phyloP scores from a whole-genome alignment of 2,329 filamentous ascomycete species.

The Hymenotorrendiella dingleyae region DNA sequence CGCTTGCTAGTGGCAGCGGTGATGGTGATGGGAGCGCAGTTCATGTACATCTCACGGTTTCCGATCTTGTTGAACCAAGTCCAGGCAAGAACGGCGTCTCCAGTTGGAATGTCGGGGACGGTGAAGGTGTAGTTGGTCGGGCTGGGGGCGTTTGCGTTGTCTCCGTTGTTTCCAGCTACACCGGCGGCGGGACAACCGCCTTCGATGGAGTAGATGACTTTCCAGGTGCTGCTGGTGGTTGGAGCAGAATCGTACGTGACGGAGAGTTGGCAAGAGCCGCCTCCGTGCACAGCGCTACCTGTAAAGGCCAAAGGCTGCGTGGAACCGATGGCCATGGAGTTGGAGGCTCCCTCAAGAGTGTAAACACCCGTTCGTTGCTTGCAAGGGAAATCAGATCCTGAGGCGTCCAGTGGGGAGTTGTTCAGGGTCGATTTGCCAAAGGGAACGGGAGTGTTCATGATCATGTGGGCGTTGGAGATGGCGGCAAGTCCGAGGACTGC shows the following conservation, averaged over 20 bases:
- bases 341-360: constrained; percentile 42
- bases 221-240: constrained; percentile 64
- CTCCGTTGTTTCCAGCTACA: constrained; percentile 50
- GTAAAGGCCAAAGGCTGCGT: constrained; percentile 56
- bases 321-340: constrained; percentile 59
- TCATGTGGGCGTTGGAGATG: constrained; percentile 67
- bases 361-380: constrained; percentile 52
- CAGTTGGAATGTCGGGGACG: constrained; percentile 69
- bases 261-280: constrained; percentile 86
- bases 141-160: constrained; percentile 37
- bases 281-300: constrained; percentile 76
- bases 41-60: constrained; percentile 97
- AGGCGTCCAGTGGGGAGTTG: constrained; percentile 58
- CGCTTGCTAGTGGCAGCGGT: constrained; percentile 44
- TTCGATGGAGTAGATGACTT: constrained; percentile 86
- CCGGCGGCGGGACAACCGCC: constrained; percentile 73
- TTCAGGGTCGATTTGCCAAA: constrained; percentile 44
- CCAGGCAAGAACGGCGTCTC: constrained; percentile 80
- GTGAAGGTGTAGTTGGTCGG: constrained; percentile 61
- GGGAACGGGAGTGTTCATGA: constrained; percentile 62
- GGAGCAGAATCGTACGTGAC: constrained; percentile 73
- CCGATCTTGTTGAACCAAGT: constrained; percentile 92
- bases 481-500: constrained; percentile 52
- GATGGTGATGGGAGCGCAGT: constrained; percentile 74
- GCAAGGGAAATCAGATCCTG: constrained; percentile 75